Base-by-base conservation (phyloP, 2,329 filamentous ascomycete genomes). In the Harringtonia lauricola region DNA sequence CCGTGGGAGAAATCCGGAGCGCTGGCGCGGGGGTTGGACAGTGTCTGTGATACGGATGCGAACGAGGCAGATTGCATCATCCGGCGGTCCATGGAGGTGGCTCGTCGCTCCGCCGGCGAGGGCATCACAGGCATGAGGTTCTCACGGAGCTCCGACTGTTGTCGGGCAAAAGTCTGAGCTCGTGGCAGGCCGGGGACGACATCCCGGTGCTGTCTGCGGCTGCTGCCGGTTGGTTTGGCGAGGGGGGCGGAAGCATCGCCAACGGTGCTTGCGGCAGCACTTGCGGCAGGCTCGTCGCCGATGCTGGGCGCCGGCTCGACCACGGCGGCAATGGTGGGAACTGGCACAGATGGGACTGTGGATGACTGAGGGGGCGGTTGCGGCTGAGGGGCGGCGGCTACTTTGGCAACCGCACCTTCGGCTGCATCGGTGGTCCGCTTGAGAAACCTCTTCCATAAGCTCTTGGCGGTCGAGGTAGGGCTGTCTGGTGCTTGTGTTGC, bases 121-220 rank as follows among this genome's bases (percentile, higher is more conserved):
- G 76, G 72, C 39, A 80, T 68, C 35, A 79, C 70, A 36, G 84
- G 79, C 47, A 82, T 70, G 43, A 94, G 69, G 55, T 79, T 81
- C 53, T 84, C 78, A 52, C 87, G 75, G 49, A 76, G 74, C 62
- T 95, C 89, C 24, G 86, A 90, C 58, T 84, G 76, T 60, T 90
- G 86, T 54, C 88, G 77, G 61, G 81, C 83, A 63, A 94, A 88
- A 0, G 86, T 94, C 54, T 82, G 77, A 5, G 80, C 70, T 39
- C 86, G 76, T 33, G 87, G 86, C 31, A 95, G 65, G 15, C 83
- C 82, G 17, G 87, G 83, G 15, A 89, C 78, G n/a, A 87, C 85
- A 55, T 72, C 79, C 52, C 76, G 63, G 26, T 67, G 66, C 47
- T 64, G 59, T 47, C 68, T 67, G 43, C 65, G 64, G 19, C 64